Percentiles rank a stretch among this genome's conserved stretches.
phyloP scores from a whole-genome alignment of 768 basidiomycete species.

The Boletus reticuloceps region DNA sequence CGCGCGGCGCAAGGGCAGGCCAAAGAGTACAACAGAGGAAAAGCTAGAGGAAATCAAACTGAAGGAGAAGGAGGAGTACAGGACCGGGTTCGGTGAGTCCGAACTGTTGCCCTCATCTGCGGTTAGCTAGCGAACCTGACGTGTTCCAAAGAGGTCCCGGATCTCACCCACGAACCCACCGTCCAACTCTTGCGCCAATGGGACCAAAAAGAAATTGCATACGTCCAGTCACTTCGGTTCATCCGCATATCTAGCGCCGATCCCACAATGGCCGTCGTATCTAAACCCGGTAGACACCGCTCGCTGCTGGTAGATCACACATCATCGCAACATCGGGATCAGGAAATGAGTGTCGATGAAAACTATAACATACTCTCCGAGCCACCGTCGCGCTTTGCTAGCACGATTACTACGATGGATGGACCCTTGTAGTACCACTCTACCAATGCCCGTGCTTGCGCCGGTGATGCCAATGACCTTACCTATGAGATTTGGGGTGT shows the following conservation, averaged over 20 bases:
- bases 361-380: slow-evolving; percentile 27
- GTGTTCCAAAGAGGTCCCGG: slow-evolving; percentile 60
- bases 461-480: no score
- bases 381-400: slow-evolving; percentile 33
- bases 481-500: no score
- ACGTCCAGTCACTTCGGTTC: slow-evolving; percentile 68
- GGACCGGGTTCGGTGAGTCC: slow-evolving; percentile 73
- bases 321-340: slow-evolving; percentile 10
- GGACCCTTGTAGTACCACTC: slow-evolving; percentile 20
- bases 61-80: slow-evolving; percentile 68
- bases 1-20: slow-evolving; percentile 67
- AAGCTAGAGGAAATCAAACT: slow-evolving; percentile 71
- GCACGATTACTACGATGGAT: slow-evolving; percentile 40
- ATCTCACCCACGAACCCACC: slow-evolving; percentile 70
- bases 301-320: slow-evolving; percentile 24
- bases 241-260: slow-evolving; percentile 67
- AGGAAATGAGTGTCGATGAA: slow-evolving; percentile 31
- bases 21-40: slow-evolving; percentile 65
- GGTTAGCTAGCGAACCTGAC: background rate
- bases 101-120: background rate
- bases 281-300: slow-evolving; percentile 59
- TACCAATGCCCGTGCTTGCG: background rate
- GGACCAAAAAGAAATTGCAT: slow-evolving; percentile 76
- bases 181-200: slow-evolving; percentile 72
- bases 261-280: slow-evolving; percentile 46